These are phyloP conservation scores for Colletotrichum sojae DNA, from an alignment of 2,329 filamentous ascomycete species.

Conservation along the genomic window DNA sequence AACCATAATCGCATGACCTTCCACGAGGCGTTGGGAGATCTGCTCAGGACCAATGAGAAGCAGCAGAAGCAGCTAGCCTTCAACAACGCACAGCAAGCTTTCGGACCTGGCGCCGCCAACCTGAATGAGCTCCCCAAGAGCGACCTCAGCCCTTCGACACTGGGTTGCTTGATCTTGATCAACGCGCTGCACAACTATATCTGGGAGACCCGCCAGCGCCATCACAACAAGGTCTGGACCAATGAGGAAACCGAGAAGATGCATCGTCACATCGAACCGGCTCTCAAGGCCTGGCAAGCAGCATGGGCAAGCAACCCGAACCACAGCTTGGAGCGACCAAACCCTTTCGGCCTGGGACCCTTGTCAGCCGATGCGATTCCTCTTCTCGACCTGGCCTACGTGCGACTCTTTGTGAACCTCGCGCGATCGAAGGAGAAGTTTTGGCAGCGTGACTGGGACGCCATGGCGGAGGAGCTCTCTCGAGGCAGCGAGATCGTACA, in stretches of 20 bases:
- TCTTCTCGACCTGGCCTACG: conserved; percentile 90
- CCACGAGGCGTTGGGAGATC: conserved; percentile 82
- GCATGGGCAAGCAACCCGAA: conserved; percentile 91
- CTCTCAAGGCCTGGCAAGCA: conserved; percentile 92
- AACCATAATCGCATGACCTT: conserved; percentile 83
- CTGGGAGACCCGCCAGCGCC: conserved; percentile 94
- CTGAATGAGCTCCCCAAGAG: conserved; percentile 58
- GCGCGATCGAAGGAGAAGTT: conserved; percentile 92
- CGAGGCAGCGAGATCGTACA: conserved; percentile 82
- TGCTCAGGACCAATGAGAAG: conserved; percentile 82
- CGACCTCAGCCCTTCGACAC: conserved; percentile 86
- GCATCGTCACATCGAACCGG: conserved; percentile 95
- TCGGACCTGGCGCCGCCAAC: conserved; percentile 62
- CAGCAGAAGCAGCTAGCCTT: conserved; percentile 70
- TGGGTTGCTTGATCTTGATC: conserved; percentile 92
- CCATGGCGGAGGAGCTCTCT: conserved; percentile 89
- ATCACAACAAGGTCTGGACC: conserved; percentile 91
- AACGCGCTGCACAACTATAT: conserved; percentile 98
- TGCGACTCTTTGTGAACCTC: conserved; percentile 94
- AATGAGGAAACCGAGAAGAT: conserved; percentile 94
- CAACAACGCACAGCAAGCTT: conserved; percentile 58
- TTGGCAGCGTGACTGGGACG: conserved; percentile 94
- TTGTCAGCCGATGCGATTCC: conserved; percentile 93
- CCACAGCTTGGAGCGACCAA: conserved; percentile 87
- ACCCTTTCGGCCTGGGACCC: conserved; percentile 85